A percentile compares a stretch with the other conserved stretches of the same genome.
phyloP scores from a whole-genome alignment of 2,329 filamentous ascomycete species.

The Scedosporium dehoogii region DNA sequence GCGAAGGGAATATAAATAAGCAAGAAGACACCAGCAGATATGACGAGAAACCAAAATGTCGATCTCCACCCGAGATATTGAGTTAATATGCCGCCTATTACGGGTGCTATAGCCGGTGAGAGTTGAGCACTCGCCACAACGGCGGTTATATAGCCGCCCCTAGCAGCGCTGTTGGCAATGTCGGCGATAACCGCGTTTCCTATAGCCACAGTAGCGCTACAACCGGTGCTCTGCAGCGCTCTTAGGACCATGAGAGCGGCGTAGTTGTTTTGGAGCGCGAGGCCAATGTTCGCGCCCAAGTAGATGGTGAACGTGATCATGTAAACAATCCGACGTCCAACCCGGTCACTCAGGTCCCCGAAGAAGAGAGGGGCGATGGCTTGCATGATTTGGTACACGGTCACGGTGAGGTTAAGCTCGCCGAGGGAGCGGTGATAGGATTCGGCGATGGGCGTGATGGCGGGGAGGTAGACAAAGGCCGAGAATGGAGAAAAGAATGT shows the following conservation, averaged over 20 bases:
- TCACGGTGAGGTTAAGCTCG: conserved; percentile 40
- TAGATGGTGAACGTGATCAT: conserved; percentile 42
- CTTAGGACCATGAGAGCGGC: conserved; percentile 41
- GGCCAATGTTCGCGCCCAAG: conserved; percentile 41
- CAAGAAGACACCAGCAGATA: conserved; percentile 30
- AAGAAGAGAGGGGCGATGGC: conserved; percentile 48
- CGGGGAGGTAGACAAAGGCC: conserved; percentile 44
- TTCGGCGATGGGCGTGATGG: conserved; percentile 35
- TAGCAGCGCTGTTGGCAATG: conserved; percentile 49
- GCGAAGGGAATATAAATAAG: conserved; percentile 11
- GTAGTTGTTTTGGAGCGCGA: conserved; percentile 40
- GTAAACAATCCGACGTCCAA: conserved; percentile 44
- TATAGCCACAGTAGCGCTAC: conserved; percentile 49
- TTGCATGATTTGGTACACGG: conserved; percentile 51
- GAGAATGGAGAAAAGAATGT: conserved; percentile 37
- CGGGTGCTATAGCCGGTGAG: conserved; percentile 37
- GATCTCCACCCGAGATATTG: conserved; percentile 48
- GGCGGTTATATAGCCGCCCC: conserved; percentile 42
- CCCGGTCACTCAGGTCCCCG: conserved; percentile 43
- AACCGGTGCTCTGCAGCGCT: conserved; percentile 47
- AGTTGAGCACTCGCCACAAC: not conserved
- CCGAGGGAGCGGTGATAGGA: conserved; percentile 31
- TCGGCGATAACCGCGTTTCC: conserved; percentile 52
- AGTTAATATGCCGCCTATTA: conserved; percentile 48
- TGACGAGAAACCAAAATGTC: conserved; percentile 54